Evolutionary conservation across 371 early-diverging fungal genomes (phyloP), one percentile per base, ranked within the genome.

Genomic region (Lichtheimia hyalospora): DNA sequence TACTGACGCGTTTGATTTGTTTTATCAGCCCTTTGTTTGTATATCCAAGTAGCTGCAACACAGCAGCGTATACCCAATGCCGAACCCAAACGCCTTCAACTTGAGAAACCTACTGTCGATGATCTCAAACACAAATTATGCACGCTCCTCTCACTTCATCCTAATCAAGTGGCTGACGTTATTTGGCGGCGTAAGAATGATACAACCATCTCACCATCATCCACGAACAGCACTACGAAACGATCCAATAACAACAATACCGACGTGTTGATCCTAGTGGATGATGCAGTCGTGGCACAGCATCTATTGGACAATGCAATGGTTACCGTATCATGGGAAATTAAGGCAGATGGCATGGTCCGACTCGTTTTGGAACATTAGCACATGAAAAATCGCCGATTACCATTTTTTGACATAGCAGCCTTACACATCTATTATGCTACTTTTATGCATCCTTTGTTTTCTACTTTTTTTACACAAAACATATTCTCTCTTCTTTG

Each of bases 301-400:
- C 58, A 63, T 18, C 49, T 63, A 12, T 39, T 42, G 14, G 54
- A 63, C 25, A 14, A 54, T n/a, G 53, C 54, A 3, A 43, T 49
- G 12, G 46, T 63, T 46, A 25, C 53, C 6, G 66, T 61, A 7
- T 42, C 61, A 27, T 66, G 66, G 66, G 66, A 66, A 25, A 66
- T 66, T 44, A 66, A 58, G 43, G 59, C 68, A 14, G 48, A 57
- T 50, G 64, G 61, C 3, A 60, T 58, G 13, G 60, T 63, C 16
- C 54, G 54, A 16, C 27, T 49, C 3, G 15, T 57, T 27, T 41
- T 48, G 5, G 46, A 46, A 21, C 49, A 57, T 13, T 57, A 28
- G 28, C 46, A 18, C 46, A 46, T 16, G 46, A 18, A 21, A 46
- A 46, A 15, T 16, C 46, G 46, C n/a, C 34, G 10, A 34, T 34